Evolutionary conservation across 2,329 filamentous ascomycete genomes (phyloP), one percentile per base, ranked within the genome.

Genomic region (Coniochaeta sp.): DNA sequence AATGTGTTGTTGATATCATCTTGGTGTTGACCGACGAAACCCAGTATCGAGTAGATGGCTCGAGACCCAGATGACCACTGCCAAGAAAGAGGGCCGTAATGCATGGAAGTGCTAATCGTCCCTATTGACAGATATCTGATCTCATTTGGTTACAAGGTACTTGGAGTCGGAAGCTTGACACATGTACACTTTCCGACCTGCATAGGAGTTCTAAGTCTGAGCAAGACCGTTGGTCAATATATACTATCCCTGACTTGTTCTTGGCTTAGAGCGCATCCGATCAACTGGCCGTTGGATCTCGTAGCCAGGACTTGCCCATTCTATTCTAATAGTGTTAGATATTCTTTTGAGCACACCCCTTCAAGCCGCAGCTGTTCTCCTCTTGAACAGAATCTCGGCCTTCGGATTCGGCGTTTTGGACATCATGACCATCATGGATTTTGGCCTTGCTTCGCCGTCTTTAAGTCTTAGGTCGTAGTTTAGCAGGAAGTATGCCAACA

Each of bases 381-480:
- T 68, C 59, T 70, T 68, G 58, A 78, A 79, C 59, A 78, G 66
- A 4, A 79, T 63, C 63, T 78, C 72, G 0, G 70, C 72, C 17
- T 76, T 71, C 4, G 71, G 78, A 72, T 64, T 74, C 36, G 65
- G 75, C 47, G 69, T 75, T 68, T 76, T 80, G 68, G 63, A 75
- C 74, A 70, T 77, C 63, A 71, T 71, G 65, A 70, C 66, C 57
- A 68, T 70, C 70, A 72, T 78, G 40, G 67, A 69, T 66, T 68
- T 70, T 47, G 77, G 77, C 57, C 77, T 65, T n/a, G 62, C 60
- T 61, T 74, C 69, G 22, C 76, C 77, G 5, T 71, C 65, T 62
- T 72, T 71, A 6, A 79, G 68, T 44, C 71, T 70, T 36, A 77
- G 69, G 30, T 80, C 77, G 60, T 77, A 80, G 62, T 73, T 70